These are phyloP conservation scores for Iodosphaeria phyllophila DNA, from an alignment of 2,329 filamentous ascomycete species.

Conservation along the genomic window DNA sequence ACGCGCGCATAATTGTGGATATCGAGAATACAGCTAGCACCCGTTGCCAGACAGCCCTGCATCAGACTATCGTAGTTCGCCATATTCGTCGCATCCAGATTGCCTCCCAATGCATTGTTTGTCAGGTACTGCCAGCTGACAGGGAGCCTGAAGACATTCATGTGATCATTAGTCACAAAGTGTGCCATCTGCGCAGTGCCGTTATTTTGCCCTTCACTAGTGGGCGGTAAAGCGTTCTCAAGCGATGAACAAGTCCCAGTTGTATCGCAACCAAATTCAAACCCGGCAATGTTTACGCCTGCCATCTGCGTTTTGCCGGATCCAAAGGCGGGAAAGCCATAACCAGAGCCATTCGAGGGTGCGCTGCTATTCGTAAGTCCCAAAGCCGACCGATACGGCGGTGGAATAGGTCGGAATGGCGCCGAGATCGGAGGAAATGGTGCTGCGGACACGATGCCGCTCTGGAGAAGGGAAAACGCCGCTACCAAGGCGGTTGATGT, in stretches of 20 bases:
- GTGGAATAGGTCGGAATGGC: too few relatives aligned
- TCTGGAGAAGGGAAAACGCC: too few relatives aligned
- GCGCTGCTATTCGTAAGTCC: too few relatives aligned
- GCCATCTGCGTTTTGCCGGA: too few relatives aligned
- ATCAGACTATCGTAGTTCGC: conserved; percentile 34
- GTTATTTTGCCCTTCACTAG: conserved; percentile 19
- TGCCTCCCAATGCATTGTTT: conserved; percentile 28
- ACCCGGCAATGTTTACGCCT: conserved; percentile 9
- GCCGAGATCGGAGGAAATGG: too few relatives aligned
- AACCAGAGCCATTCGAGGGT: too few relatives aligned
- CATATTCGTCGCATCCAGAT: conserved; percentile 26
- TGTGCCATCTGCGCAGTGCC: conserved; percentile 34
- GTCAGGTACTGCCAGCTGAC: conserved; percentile 43
- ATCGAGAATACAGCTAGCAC: conserved; percentile 40
- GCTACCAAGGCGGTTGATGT: too few relatives aligned
- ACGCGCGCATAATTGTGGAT: conserved; percentile 40
- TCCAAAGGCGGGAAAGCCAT: too few relatives aligned
- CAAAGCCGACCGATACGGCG: too few relatives aligned
- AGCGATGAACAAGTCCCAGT: conserved; percentile 4
- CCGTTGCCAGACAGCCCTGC: conserved; percentile 34
- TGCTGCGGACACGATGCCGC: too few relatives aligned
- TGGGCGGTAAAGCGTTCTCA: conserved; percentile 4
- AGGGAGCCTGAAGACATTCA: conserved; percentile 39
- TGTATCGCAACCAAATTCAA: conserved; percentile 8
- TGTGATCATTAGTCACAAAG: conserved; percentile 29